phyloP scores from a whole-genome alignment of 192 early-diverging fungal genomes.

The Allomyces javanicus region DNA sequence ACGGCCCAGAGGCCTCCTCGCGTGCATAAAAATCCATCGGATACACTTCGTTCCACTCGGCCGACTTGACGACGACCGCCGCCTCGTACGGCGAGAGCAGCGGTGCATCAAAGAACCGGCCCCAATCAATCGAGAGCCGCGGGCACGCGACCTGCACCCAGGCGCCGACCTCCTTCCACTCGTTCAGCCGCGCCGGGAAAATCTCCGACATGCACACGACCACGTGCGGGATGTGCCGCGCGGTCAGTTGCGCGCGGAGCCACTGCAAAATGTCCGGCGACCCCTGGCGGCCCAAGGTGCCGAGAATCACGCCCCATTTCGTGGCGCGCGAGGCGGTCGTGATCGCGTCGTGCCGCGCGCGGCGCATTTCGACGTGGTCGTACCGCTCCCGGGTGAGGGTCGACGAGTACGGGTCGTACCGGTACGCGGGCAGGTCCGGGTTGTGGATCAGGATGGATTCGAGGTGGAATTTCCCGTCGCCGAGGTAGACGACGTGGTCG shows the following conservation, averaged over 20 bases:
- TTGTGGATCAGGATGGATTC: slow-evolving; percentile 99
- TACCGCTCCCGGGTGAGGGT: slow-evolving; percentile 82
- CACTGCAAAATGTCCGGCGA: slow-evolving; percentile 77
- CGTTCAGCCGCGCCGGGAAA: slow-evolving; percentile 76
- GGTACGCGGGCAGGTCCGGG: slow-evolving; percentile 67
- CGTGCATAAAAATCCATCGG: slow-evolving; percentile 95
- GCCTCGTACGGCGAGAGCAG: slow-evolving; percentile 89
- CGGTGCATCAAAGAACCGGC: slow-evolving; percentile 80
- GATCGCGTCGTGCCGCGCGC: slow-evolving; percentile 68
- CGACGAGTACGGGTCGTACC: slow-evolving; percentile 88
- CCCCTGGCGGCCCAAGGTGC: slow-evolving; percentile 91
- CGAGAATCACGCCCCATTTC: slow-evolving; percentile 79
- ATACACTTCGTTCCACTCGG: slow-evolving; percentile 66
- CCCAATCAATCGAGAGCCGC: slow-evolving; percentile 95
- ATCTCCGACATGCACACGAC: slow-evolving; percentile 82
- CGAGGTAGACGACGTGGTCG: slow-evolving; percentile 62
- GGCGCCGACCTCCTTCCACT: slow-evolving; percentile 65
- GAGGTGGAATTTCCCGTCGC: slow-evolving; percentile 93
- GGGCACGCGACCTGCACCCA: slow-evolving; percentile 96
- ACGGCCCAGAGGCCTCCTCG: slow-evolving; percentile 2
- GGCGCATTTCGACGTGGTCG: slow-evolving; percentile 82
- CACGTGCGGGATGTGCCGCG: slow-evolving; percentile 39
- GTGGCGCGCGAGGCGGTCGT: slow-evolving; percentile 45
- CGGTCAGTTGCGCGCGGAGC: slow-evolving; percentile 42
- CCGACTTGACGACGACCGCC: slow-evolving; percentile 59